Conservation (phyloP, 1,284 basidiomycete genomes). For the Prillingera fragicola region DNA sequence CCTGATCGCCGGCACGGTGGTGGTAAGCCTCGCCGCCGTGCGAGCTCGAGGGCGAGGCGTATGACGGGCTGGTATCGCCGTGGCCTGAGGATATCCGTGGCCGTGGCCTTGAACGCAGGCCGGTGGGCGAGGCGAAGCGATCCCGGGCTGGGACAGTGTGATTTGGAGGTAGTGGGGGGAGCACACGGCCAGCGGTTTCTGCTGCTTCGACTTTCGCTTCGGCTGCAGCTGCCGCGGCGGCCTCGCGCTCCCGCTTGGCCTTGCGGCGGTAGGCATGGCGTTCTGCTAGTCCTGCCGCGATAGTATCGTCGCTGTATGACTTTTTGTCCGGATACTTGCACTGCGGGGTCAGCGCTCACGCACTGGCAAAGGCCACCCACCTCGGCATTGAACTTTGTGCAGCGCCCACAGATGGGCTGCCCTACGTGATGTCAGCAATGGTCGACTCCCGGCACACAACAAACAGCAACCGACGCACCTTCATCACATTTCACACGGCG, state of each 20-base stretch:
- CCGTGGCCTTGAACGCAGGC: background rate
- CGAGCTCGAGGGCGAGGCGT: background rate
- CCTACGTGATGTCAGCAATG: slow-evolving; percentile 5
- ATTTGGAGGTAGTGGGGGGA: background rate
- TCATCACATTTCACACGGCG: slow-evolving; percentile 29
- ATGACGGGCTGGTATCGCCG: slow-evolving; percentile 8
- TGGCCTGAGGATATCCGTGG: background rate
- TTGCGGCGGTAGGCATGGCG: slow-evolving; percentile 16
- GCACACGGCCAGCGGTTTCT: background rate
- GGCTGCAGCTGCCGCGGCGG: background rate
- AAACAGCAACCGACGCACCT: slow-evolving; percentile 10
- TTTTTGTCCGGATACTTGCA: slow-evolving; percentile 31
- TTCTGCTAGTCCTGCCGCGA: slow-evolving; percentile 13
- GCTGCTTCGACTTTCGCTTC: background rate
- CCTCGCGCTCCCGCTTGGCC: background rate
- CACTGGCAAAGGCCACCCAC: slow-evolving; percentile 9
- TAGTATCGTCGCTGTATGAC: slow-evolving; percentile 18
- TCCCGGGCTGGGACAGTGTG: background rate
- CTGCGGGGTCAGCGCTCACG: slow-evolving; percentile 5
- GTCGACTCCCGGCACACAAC: background rate
- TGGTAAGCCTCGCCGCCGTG: background rate
- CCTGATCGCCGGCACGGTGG: background rate
- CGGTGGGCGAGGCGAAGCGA: background rate
- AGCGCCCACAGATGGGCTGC: slow-evolving; percentile 25
- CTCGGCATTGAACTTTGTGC: slow-evolving; percentile 29